A percentile compares a stretch with the other conserved stretches of the same genome.
Evolutionary conservation across 2,329 filamentous ascomycete genomes (phyloP).

Genomic region (Xylaria polymorpha): DNA sequence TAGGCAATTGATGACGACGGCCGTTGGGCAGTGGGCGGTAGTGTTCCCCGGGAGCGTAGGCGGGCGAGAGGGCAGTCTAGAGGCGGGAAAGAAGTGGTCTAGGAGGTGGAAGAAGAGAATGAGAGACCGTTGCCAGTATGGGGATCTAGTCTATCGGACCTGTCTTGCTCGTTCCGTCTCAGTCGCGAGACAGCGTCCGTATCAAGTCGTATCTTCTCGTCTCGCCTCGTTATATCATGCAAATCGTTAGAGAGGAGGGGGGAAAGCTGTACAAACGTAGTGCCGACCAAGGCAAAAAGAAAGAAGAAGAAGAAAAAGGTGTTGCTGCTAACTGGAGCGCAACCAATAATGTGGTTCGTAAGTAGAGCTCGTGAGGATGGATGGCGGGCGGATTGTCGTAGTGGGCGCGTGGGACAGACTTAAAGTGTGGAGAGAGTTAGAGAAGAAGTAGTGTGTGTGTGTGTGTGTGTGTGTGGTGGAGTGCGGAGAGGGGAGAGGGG

Average conservation of each 20-base stretch:
- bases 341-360: constrained; percentile 9
- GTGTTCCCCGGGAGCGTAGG: neutral
- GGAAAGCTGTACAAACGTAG: neutral
- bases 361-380: constrained; percentile 2
- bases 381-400: neutral
- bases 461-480: neutral
- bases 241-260: constrained; percentile 35
- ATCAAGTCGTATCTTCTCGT: constrained; percentile 35
- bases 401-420: neutral
- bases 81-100: constrained; percentile 5
- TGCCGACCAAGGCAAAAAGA: constrained; percentile 1
- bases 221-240: constrained; percentile 38
- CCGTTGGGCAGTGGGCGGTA: neutral
- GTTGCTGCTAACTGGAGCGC: constrained; percentile 19
- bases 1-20: neutral
- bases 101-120: constrained; percentile 2
- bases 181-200: constrained; percentile 18
- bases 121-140: constrained; percentile 36
- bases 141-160: constrained; percentile 33
- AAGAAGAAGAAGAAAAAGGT: neutral
- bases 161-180: constrained; percentile 28
- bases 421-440: neutral
- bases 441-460: neutral
- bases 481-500: neutral
- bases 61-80: neutral